Evolutionary conservation across 2,329 filamentous ascomycete species (phyloP).

Genomic region (Aspergillus felis): DNA sequence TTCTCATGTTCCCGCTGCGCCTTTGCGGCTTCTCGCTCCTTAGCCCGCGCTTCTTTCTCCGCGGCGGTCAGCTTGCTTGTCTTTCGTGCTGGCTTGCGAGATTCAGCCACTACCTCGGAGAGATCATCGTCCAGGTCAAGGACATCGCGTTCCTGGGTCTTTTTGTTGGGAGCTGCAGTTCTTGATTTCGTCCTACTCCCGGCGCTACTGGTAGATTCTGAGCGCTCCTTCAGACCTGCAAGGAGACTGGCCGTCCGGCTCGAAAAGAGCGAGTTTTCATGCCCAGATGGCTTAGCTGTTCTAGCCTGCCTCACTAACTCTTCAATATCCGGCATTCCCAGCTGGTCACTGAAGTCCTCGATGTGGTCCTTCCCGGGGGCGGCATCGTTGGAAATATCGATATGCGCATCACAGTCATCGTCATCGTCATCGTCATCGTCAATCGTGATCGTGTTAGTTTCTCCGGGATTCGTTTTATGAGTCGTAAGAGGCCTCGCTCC

Average conservation of each 20-base stretch:
- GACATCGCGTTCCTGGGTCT: background rate
- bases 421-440: conserved; percentile 30
- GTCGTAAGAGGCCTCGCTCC: background rate
- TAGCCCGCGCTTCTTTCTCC: conserved; percentile 46
- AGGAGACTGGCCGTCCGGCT: conserved; percentile 40
- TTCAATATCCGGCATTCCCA: conserved; percentile 22
- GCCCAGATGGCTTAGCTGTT: conserved; percentile 13
- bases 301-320: conserved; percentile 21
- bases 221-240: conserved; percentile 25
- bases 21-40: conserved; percentile 49
- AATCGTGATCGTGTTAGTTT: conserved; percentile 30
- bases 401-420: background rate
- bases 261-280: conserved; percentile 27
- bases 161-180: conserved; percentile 5
- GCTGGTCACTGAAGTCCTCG: conserved; percentile 33
- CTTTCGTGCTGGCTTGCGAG: conserved; percentile 41
- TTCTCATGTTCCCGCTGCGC: conserved; percentile 53
- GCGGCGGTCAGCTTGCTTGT: conserved; percentile 22
- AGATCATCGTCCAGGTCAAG: conserved; percentile 10
- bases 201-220: background rate
- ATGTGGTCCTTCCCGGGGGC: conserved; percentile 18
- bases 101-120: conserved; percentile 43
- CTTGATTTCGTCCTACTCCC: conserved; percentile 3
- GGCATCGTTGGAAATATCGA: background rate
- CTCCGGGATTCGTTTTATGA: background rate